Evolutionary conservation across 192 early-diverging fungal species (phyloP), one percentile per base, ranked within the genome.

Genomic region (Allomyces macrogynus): DNA sequence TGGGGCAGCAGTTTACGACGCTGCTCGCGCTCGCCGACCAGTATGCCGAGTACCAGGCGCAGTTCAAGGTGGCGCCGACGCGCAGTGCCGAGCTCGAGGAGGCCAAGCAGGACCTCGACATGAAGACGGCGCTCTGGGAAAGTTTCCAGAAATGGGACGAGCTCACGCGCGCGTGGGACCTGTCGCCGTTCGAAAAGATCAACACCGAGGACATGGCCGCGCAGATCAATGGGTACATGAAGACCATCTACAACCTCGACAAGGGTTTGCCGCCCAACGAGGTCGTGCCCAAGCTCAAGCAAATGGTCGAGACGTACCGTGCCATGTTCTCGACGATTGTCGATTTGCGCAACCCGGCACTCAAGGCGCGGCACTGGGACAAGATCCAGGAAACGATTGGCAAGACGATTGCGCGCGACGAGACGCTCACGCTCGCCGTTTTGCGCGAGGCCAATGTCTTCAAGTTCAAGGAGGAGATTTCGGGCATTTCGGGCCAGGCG

Each of bases 181-280:
- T 67, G 16, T 65, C 57, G 11, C 64, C 68, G 0, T 84, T 84
- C 66, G 82, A 84, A 42, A 66, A 72, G 24, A 67, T 84, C 40
- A 74, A 76, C 65, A 80, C 81, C 10, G 82, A 84, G 43, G 78
- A 82, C 10, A 72, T 84, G 23, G 80, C 74, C 64, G 67, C 73
- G n/a, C 73, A 78, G 61, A 82, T 84, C 24, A 62, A 70, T 40
- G 27, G 63, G 5, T 84, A 73, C 62, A 43, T 77, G n/a, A 84
- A 84, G 62, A 77, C 68, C 12, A 78, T 79, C 11, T 84, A 84
- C 67, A 70, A 67, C 22, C 72, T 84, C 20, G 82, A 84, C 69
- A 84, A 84, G 64, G 82, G 82, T 0, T 67, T 84, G 40, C 82
- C 82, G n/a, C 82, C 82, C 10, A 84, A 84, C 62, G 82, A 84